A percentile compares a stretch with the other conserved stretches of the same genome.
These are phyloP conservation scores for Rhododendron ferrugineum DNA, from an alignment of 148 eudicot genomes.

Conservation along the genomic window DNA sequence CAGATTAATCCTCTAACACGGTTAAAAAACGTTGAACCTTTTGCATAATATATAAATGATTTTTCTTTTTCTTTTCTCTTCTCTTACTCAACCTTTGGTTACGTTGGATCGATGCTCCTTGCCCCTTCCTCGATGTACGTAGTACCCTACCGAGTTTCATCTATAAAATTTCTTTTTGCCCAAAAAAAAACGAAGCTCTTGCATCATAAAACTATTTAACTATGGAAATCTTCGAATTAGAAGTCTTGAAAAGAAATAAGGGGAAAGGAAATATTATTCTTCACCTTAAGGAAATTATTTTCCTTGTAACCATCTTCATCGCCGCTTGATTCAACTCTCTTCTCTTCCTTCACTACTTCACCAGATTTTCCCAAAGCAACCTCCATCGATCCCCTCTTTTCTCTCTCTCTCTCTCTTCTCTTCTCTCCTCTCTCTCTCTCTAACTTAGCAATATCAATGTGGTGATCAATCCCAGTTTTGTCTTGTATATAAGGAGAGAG, in stretches of 20 bases:
- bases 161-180: too few relatives aligned
- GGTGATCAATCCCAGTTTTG: not conserved
- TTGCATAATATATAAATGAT: too few relatives aligned
- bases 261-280: not conserved
- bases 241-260: not conserved
- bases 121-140: too few relatives aligned
- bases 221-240: too few relatives aligned
- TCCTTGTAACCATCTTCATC: conserved; percentile 21
- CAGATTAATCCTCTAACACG: too few relatives aligned
- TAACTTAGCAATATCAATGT: not conserved
- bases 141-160: too few relatives aligned
- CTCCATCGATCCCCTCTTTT: conserved; percentile 20
- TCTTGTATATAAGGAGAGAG: conserved; percentile 15
- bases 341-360: conserved; percentile 23
- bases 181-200: too few relatives aligned
- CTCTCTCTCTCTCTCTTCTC: conserved; percentile 6
- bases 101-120: too few relatives aligned
- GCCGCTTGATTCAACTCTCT: conserved; percentile 13
- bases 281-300: conserved; percentile 23
- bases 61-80: too few relatives aligned
- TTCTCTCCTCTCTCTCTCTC: conserved; percentile 5
- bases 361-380: conserved; percentile 12
- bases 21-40: too few relatives aligned
- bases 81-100: too few relatives aligned
- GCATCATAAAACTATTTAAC: too few relatives aligned